Percentiles rank a stretch among this genome's conserved stretches.
phyloP scores from a whole-genome alignment of 495 filamentous ascomycete species.

The Penicillium canescens region DNA sequence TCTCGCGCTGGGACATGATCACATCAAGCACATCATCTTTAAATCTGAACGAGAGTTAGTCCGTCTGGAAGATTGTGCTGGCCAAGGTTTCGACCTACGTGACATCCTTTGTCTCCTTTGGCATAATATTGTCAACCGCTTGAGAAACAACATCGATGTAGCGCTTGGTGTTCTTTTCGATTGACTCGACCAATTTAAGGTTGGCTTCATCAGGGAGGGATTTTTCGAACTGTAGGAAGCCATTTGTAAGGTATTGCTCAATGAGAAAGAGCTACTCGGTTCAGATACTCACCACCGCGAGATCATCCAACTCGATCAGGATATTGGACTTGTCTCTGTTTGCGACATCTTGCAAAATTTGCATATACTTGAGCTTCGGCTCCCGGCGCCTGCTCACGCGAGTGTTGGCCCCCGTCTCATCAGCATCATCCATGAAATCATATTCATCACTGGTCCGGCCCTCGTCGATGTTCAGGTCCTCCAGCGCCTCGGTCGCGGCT shows the following conservation, averaged over 20 bases:
- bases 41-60: slow-evolving; percentile 56
- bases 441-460: slow-evolving; percentile 91
- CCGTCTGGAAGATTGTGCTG: neutral
- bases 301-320: slow-evolving; percentile 85
- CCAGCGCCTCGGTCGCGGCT: slow-evolving; percentile 70
- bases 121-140: slow-evolving; percentile 86
- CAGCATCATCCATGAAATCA: slow-evolving; percentile 89
- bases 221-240: slow-evolving; percentile 65
- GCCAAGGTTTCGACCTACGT: slow-evolving; percentile 53
- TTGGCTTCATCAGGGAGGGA: slow-evolving; percentile 59
- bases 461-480: slow-evolving; percentile 82
- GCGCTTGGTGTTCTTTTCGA: slow-evolving; percentile 88
- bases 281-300: slow-evolving; percentile 60
- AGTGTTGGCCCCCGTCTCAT: slow-evolving; percentile 52
- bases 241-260: slow-evolving; percentile 1
- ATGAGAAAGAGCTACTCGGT: neutral
- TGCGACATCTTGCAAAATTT: slow-evolving; percentile 83
- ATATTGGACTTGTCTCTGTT: slow-evolving; percentile 74
- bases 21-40: slow-evolving; percentile 98
- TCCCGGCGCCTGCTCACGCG: slow-evolving; percentile 43
- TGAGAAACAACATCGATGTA: slow-evolving; percentile 90
- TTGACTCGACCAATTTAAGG: slow-evolving; percentile 77
- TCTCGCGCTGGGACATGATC: slow-evolving; percentile 86
- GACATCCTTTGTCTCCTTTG: slow-evolving; percentile 72
- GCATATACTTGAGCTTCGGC: slow-evolving; percentile 85